phyloP scores from a whole-genome alignment of 2,329 filamentous ascomycete genomes.

The Colletotrichum cordylinicola region DNA sequence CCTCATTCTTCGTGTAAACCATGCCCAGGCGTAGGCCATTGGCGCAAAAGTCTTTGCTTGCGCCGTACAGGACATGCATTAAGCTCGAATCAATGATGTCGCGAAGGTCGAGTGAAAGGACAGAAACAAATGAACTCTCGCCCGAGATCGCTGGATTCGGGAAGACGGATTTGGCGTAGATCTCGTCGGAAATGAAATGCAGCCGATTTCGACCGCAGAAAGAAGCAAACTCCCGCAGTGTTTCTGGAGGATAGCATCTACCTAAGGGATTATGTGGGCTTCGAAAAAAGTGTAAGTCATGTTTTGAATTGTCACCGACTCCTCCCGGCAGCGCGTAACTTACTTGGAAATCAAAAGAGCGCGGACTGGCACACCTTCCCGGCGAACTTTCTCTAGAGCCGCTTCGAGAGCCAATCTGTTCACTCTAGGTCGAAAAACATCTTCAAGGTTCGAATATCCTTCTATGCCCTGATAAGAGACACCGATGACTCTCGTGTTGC shows the following conservation, averaged over 20 bases:
- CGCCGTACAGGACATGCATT: slow-evolving; percentile 43
- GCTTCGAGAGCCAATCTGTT: slow-evolving; percentile 18
- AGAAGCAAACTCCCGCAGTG: slow-evolving; percentile 33
- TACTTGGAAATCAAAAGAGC: slow-evolving; percentile 22
- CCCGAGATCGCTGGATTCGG: slow-evolving; percentile 36
- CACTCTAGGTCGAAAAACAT: slow-evolving; percentile 24
- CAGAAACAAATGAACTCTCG: slow-evolving; percentile 36
- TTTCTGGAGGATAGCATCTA: slow-evolving; percentile 31
- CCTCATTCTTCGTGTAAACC: slow-evolving; percentile 26
- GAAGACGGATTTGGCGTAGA: slow-evolving; percentile 52
- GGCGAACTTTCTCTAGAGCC: slow-evolving; percentile 15
- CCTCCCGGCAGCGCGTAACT: background rate
- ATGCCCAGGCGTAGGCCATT: slow-evolving; percentile 48
- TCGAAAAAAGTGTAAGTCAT: background rate
- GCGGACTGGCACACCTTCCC: slow-evolving; percentile 4
- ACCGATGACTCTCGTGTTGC: slow-evolving; percentile 19
- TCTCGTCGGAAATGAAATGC: slow-evolving; percentile 53
- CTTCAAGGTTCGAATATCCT: slow-evolving; percentile 23
- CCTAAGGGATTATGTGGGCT: slow-evolving; percentile 38
- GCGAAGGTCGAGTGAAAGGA: slow-evolving; percentile 34
- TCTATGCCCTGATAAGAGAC: slow-evolving; percentile 23
- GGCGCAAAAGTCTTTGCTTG: slow-evolving; percentile 44
- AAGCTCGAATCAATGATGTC: slow-evolving; percentile 40
- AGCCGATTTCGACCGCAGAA: slow-evolving; percentile 47
- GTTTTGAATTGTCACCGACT: background rate